Percentiles rank a stretch among this genome's conserved stretches.
These are phyloP conservation scores for Acanthamoeba triangularis DNA, from an alignment of 208 protist species.

Conservation along the genomic window DNA sequence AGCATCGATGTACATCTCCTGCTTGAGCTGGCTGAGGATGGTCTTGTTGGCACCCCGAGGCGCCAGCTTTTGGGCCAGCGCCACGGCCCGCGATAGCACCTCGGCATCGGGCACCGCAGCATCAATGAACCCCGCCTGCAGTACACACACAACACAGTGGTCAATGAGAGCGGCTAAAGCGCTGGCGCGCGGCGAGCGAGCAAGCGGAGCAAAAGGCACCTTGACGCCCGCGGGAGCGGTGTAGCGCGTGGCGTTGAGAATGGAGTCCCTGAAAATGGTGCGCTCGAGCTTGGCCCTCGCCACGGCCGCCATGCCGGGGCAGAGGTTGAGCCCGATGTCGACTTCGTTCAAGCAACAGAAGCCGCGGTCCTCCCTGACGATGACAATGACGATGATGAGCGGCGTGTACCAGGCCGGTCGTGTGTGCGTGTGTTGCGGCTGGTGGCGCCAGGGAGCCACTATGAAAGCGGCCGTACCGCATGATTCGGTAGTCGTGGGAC, in stretches of 20 bases:
- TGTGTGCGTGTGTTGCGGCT: neutral
- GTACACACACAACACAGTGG: neutral
- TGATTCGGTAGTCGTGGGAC: constrained; percentile 76
- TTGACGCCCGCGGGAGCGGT: neutral
- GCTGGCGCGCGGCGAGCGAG: neutral
- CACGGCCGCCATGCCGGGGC: constrained; percentile 39
- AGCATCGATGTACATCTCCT: constrained; percentile 51
- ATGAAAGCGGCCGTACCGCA: neutral
- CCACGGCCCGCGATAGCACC: constrained; percentile 5
- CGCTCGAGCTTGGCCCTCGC: constrained; percentile 1
- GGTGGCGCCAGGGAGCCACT: neutral
- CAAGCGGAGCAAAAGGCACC: neutral
- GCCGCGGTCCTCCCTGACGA: constrained; percentile 45
- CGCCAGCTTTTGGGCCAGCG: neutral
- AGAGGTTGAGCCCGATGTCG: constrained; percentile 15
- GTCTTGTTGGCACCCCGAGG: neutral
- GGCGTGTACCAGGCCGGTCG: neutral
- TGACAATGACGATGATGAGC: neutral
- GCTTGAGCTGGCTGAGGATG: constrained; percentile 49
- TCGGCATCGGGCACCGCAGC: neutral
- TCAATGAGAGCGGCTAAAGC: neutral
- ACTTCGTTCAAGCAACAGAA: constrained; percentile 65
- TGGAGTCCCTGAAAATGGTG: neutral
- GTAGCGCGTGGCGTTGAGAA: constrained; percentile 61
- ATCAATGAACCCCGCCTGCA: constrained; percentile 39